Percentiles rank a stretch among this genome's conserved stretches.
Evolutionary conservation across 176 grass and related monocot species (phyloP).

Genomic region (Oryza glaberrima): DNA sequence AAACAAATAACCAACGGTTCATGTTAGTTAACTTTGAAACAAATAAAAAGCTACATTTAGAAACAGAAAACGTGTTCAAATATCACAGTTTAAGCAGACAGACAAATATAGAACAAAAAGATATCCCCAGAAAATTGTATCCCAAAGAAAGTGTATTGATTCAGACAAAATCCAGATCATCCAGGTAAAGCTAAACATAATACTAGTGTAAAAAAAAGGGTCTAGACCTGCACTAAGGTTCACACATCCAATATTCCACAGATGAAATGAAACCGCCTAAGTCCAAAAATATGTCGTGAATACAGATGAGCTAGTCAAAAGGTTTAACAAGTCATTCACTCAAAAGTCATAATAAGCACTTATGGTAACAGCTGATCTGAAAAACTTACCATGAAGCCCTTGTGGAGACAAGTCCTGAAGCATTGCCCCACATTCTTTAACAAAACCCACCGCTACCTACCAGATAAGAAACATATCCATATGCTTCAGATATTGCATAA

Average conservation of each 20-base stretch:
- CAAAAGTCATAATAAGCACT: background rate
- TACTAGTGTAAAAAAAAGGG: no score
- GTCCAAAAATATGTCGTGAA: background rate
- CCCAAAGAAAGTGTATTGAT: no score
- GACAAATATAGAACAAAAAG: no score
- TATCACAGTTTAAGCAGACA: background rate
- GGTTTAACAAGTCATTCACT: background rate
- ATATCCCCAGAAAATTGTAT: no score
- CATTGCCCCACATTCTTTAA: slow-evolving; percentile 92
- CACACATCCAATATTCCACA: background rate
- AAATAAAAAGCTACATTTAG: background rate
- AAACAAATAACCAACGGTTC: background rate
- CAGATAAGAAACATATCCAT: slow-evolving; percentile 17
- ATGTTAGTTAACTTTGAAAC: background rate
- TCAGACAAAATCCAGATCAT: no score
- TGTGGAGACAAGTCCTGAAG: slow-evolving; percentile 82
- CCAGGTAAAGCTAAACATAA: no score
- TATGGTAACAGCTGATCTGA: background rate
- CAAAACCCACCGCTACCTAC: slow-evolving; percentile 89
- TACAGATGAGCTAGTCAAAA: background rate
- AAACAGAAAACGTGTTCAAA: background rate
- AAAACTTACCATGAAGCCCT: slow-evolving; percentile 82
- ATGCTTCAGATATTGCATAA: slow-evolving; percentile 24
- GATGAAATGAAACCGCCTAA: background rate
- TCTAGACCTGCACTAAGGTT: background rate